phyloP scores from a whole-genome alignment of 78 protist genomes.

The Monocercomonoides exilis region DNA sequence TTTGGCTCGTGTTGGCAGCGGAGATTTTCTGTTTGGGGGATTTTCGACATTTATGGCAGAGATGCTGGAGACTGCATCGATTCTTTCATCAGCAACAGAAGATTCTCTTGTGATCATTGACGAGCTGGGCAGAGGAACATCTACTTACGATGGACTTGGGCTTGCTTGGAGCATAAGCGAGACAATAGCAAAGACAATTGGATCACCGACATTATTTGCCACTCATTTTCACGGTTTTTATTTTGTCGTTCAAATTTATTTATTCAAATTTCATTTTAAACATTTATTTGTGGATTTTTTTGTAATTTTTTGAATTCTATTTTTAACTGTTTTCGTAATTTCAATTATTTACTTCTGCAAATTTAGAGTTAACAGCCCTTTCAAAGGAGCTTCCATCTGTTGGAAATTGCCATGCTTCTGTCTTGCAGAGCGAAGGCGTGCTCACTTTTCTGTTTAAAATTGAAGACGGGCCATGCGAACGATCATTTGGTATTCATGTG shows the following conservation, averaged over 20 bases:
- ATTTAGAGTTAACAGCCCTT: background rate
- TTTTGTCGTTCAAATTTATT: too few species aligned
- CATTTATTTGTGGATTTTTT: too few species aligned
- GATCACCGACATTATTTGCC: slow-evolving; percentile 53
- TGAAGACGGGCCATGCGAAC: slow-evolving; percentile 54
- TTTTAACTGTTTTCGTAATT: background rate
- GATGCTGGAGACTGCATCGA: slow-evolving; percentile 92
- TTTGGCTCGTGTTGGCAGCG: slow-evolving; percentile 92
- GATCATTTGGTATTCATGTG: slow-evolving; percentile 82
- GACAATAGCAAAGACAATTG: slow-evolving; percentile 24
- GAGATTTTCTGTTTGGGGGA: slow-evolving; percentile 80
- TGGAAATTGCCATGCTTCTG: background rate
- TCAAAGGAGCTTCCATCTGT: background rate
- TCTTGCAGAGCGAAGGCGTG: background rate
- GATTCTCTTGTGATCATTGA: slow-evolving; percentile 84
- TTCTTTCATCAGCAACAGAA: slow-evolving; percentile 47
- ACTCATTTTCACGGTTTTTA: slow-evolving; percentile 43
- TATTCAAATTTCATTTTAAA: too few species aligned
- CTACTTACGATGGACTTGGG: slow-evolving; percentile 96
- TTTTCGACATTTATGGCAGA: slow-evolving; percentile 96
- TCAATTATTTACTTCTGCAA: slow-evolving; percentile 29
- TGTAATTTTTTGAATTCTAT: too few species aligned
- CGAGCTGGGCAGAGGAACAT: slow-evolving; percentile 97
- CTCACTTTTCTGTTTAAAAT: slow-evolving; percentile 57
- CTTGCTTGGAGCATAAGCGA: slow-evolving; percentile 87